Conservation (phyloP, 2,329 filamentous ascomycete species). For the Neofusicoccum sp. region DNA sequence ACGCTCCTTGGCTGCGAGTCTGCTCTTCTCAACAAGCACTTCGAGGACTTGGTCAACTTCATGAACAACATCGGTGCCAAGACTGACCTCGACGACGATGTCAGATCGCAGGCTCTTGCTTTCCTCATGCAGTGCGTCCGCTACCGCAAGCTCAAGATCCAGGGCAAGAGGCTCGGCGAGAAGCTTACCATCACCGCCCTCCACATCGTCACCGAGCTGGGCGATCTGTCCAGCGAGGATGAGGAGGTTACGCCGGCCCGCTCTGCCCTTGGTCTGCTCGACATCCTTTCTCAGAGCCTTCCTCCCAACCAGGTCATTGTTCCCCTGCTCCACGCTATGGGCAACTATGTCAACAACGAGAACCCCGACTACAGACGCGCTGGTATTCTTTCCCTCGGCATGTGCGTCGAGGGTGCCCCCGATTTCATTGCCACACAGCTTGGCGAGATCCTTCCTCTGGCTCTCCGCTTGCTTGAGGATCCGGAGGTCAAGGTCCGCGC, state of each 20-base stretch:
- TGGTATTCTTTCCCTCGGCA: constrained; percentile 86
- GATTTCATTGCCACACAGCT: constrained; percentile 97
- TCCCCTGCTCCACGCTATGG: constrained; percentile 82
- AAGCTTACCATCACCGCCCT: constrained; percentile 84
- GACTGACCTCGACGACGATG: constrained; percentile 75
- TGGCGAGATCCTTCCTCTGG: constrained; percentile 76
- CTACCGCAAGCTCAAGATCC: constrained; percentile 93
- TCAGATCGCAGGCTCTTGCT: constrained; percentile 82
- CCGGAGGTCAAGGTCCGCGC: constrained; percentile 80
- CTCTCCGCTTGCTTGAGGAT: constrained; percentile 81
- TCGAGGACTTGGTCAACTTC: constrained; percentile 86
- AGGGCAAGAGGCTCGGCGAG: constrained; percentile 82
- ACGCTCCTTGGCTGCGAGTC: constrained; percentile 88
- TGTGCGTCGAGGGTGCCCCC: constrained; percentile 92
- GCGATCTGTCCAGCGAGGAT: constrained; percentile 67
- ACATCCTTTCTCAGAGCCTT: constrained; percentile 82
- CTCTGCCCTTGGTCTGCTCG: constrained; percentile 81
- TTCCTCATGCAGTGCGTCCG: constrained; percentile 92
- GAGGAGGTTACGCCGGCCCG: constrained; percentile 84
- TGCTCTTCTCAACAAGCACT: constrained; percentile 76
- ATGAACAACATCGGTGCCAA: constrained; percentile 86
- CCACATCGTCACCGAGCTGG: constrained; percentile 85
- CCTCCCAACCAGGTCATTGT: constrained; percentile 93
- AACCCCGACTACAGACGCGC: constrained; percentile 82
- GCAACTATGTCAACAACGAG: constrained; percentile 71